Base-by-base conservation (phyloP, 371 early-diverging fungal species). In the Mortierella sp. region DNA sequence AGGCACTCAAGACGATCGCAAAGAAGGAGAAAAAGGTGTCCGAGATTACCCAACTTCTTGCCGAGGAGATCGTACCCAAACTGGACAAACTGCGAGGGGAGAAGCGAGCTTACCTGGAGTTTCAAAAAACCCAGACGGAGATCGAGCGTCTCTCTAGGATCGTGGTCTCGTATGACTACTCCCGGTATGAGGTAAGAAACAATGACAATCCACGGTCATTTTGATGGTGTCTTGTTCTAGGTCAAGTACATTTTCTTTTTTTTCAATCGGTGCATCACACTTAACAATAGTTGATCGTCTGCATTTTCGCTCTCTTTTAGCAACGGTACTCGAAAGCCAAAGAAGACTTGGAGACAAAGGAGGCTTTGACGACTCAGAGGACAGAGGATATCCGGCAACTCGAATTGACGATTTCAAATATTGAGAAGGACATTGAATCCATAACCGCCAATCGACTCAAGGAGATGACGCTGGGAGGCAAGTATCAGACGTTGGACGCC, bases 11-110 rank as follows among this genome's bases (percentile, higher is more conserved):
- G 67, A 96, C 96, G 1, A 97, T 99, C 86, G 93, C 89, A 10
- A 98, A 98, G 85, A 99, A 99, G 86, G 99, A 99, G 71, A 91
- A 93, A 45, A 98, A 98, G 88, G 92, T 99, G 10, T 94, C 93
- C 37, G 98, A 99, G 74, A 98, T 97, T 68, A 93, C 93, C 37
- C 85, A 95, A 90, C 89, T 97, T 45, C 88, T 99, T 37, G 86
- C 91, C n/a, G 94, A 95, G 74, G 97, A 96, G 71, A 98, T 99
- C 79, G 91, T 91, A 14, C 99, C 99, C 14, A 98, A 97, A 80
- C 90, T 99, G 31, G 95, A 97, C 81, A 92, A 95, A 77, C 88
- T 99, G 43, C 91, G 97, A 47, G 91, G 92, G 16, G 96, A 98
- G 80, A 98, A 98, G 78, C 88, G 96, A 70, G 92, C 92, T 0